Evolutionary conservation across 2,329 filamentous ascomycete genomes (phyloP), one percentile per base, ranked within the genome.

Genomic region (Aureobasidium zeae): DNA sequence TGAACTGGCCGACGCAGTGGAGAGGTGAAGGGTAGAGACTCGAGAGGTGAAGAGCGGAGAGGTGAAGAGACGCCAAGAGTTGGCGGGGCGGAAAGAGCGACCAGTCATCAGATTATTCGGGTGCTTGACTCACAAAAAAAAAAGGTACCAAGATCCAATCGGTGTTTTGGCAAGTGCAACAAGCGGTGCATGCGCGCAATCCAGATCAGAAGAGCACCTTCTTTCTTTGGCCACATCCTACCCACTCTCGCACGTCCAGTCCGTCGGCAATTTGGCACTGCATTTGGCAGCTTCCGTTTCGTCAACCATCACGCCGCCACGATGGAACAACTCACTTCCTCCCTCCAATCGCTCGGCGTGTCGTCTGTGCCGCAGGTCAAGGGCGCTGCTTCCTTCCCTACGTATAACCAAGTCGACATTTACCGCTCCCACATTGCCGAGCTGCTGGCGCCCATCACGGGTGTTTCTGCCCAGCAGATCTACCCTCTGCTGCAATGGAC

Each of bases 401-500:
- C 80, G 21, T 66, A 74, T 53, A 91, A 91, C 66, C 81, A 83
- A 3, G 70, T 84, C 56, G 86, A 91, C 57, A 72, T 89, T 48
- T 93, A 87, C 71, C 76, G 86, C 48, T 76, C 79, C 26, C 82
- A 88, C 60, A 75, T 93, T 50, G 79, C 83, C 49, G 71, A 80
- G 30, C 68, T 84, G 36, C 67, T 93, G 29, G 68, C 76, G 24
- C 68, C 76, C 15, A 73, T 86, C 48, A 84, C 81, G 2, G 82
- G 81, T 16, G 81, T 86, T 20, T 81, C 85, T 46, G 61, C 72
- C 24, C 68, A 72, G 43, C 77, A 86, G 54, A 80, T 93, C 58
- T 87, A 84, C 65, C 76, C 77, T 19, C 77, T 78, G 26, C 68
- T 94, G 30, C 76, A 83, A 66, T 89, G 84, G 83, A 89, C 86